A percentile compares a stretch with the other conserved stretches of the same genome.
Evolutionary conservation across 75 land plant species (phyloP).

Genomic region (Ceratopteris richardii): DNA sequence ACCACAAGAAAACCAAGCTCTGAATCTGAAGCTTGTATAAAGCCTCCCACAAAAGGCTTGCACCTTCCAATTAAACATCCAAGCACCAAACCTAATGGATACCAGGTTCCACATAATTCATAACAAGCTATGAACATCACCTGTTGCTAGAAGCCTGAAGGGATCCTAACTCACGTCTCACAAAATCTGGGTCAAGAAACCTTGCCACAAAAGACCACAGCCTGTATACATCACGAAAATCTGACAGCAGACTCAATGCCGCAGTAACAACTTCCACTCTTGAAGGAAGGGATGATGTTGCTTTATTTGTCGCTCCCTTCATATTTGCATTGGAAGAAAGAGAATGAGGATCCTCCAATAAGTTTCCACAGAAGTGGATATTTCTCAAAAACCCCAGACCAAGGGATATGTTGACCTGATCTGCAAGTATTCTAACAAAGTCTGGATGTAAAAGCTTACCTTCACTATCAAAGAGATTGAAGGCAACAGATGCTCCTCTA

Average conservation of each 20-base stretch:
- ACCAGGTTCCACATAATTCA: no score
- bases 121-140: neutral
- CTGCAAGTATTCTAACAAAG: constrained; percentile 69
- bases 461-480: constrained; percentile 55
- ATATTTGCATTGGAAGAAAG: neutral
- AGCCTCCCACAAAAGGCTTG: neutral
- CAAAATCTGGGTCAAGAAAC: constrained; percentile 24
- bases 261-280: constrained; percentile 33
- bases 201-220: constrained; percentile 23
- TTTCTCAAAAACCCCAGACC: constrained; percentile 73
- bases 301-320: neutral
- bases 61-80: neutral
- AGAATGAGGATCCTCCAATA: neutral
- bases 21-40: neutral
- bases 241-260: constrained; percentile 19
- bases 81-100: no score
- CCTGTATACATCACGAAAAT: constrained; percentile 24
- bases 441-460: constrained; percentile 55
- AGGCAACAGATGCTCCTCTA: constrained; percentile 88
- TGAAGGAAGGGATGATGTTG: neutral
- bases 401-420: constrained; percentile 63
- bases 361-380: constrained; percentile 19
- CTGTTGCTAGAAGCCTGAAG: constrained; percentile 2
- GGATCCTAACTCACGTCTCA: constrained; percentile 17
- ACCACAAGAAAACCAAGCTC: neutral